Base-by-base conservation (phyloP, 345 rosid species). In the Viola odorata region DNA sequence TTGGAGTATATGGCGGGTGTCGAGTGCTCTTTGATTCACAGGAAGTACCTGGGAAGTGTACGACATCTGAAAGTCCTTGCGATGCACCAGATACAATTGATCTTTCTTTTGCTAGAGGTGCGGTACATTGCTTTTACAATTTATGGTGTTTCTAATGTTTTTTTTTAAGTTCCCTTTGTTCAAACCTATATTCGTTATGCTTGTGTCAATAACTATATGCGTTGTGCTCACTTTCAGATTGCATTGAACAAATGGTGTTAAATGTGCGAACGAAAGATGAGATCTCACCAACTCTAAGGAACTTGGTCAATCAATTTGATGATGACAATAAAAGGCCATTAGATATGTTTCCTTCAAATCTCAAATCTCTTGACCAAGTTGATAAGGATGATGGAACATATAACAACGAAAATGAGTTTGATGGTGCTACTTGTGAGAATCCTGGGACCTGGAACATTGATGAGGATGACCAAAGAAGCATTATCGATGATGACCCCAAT, bases 21-120 rank as follows among this genome's bases (percentile, higher is more conserved):
- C 87, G 78, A 60, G 97, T 92, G 75, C 87, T 89, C 44, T 92
- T 92, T 74, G 97, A 92, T 81, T 92, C 97, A 45, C 76, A 69
- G 64, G 98, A 87, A 78, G 74, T 84, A 50, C 94, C 97, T 40
- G 98, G 96, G 70, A 85, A 87, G 76, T 78, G 75, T 57, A 70
- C 73, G 52, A 67, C 79, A 42, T 71, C 71, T 69, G 77, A 75
- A 60, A 72, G 74, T 74, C 84, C 74, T 69, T 64, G 64, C 40
- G 83, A 83, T 51, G 71, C 60, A 66, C 70, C 78, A 53, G 91
- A 85, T 64, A 63, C 75, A 16, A 68, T 85, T 65, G 98, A 92
- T 74, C 82, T 89, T 64, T 75, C 89, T 50, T 92, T 92, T 53
- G 81, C 83, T 50, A 80, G 66, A 89, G 97, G 98, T 91, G 41